Percentiles rank a stretch among this genome's conserved stretches.
Evolutionary conservation across 192 early-diverging fungal genomes (phyloP).

Genomic region (Backusella parvicylindrica): DNA sequence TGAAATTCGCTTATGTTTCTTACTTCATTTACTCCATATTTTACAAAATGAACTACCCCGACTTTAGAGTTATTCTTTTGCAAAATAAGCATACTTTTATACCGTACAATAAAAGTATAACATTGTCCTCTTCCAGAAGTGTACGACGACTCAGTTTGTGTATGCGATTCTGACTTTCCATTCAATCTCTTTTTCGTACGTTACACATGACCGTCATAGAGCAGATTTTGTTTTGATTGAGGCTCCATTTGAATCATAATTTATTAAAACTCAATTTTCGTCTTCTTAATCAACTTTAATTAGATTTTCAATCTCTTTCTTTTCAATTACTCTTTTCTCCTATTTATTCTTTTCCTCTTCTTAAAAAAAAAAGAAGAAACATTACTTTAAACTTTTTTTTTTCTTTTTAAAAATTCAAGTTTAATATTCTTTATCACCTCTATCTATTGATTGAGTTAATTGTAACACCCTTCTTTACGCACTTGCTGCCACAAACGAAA

Average conservation of each 20-base stretch:
- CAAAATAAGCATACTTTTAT: slow-evolving; percentile 7
- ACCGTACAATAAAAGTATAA: background rate
- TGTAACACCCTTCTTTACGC: background rate
- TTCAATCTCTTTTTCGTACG: background rate
- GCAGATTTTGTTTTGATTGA: slow-evolving; percentile 3
- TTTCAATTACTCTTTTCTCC: background rate
- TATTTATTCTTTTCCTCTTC: background rate
- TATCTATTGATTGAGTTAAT: slow-evolving; percentile 7
- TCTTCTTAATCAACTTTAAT: background rate
- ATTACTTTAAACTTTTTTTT: background rate
- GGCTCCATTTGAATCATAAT: slow-evolving; percentile 15
- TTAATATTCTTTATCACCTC: background rate
- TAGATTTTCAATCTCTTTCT: background rate
- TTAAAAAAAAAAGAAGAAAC: background rate
- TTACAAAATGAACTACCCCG: background rate
- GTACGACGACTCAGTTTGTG: background rate
- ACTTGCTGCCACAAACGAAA: background rate
- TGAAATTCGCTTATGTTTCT: background rate
- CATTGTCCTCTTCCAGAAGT: background rate
- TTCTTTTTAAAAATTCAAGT: background rate
- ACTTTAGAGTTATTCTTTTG: slow-evolving; percentile 16
- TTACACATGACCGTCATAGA: slow-evolving; percentile 11
- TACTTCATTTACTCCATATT: background rate
- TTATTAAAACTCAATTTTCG: background rate
- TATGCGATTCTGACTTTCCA: background rate